These are phyloP conservation scores for Amphirosellinia nigrospora DNA, from an alignment of 495 filamentous ascomycete species.

Conservation along the genomic window DNA sequence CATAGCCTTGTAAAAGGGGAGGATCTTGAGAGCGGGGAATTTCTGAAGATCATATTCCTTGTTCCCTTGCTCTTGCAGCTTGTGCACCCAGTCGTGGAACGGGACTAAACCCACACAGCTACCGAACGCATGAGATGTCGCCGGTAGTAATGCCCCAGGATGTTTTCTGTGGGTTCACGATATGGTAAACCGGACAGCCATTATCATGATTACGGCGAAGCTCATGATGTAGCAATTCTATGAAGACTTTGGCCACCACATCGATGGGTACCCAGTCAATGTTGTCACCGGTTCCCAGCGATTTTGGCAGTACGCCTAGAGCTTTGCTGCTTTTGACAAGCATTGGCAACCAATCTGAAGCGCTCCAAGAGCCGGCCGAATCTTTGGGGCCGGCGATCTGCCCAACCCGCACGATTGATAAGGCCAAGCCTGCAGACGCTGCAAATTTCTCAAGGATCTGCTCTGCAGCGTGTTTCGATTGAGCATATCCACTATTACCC, in stretches of 20 bases:
- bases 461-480: not conserved
- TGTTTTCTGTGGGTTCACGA: not conserved
- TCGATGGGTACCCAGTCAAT: not conserved
- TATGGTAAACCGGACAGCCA: not conserved
- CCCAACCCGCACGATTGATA: not conserved
- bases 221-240: not conserved
- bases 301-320: not conserved
- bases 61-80: not conserved
- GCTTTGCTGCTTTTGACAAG: constrained; percentile 5
- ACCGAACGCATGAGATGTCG: not conserved
- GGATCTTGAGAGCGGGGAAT: not conserved
- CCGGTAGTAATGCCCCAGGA: not conserved
- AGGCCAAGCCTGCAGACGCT: not conserved
- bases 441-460: not conserved
- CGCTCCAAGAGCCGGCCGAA: not conserved
- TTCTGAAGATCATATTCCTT: not conserved
- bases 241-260: not conserved
- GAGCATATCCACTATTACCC: not conserved
- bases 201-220: not conserved
- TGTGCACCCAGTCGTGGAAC: not conserved
- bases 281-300: not conserved
- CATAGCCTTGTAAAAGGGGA: not conserved
- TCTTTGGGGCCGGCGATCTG: not conserved
- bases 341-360: not conserved
- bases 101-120: not conserved